phyloP scores from a whole-genome alignment of 345 rosid species.

The Pistacia atlantica region DNA sequence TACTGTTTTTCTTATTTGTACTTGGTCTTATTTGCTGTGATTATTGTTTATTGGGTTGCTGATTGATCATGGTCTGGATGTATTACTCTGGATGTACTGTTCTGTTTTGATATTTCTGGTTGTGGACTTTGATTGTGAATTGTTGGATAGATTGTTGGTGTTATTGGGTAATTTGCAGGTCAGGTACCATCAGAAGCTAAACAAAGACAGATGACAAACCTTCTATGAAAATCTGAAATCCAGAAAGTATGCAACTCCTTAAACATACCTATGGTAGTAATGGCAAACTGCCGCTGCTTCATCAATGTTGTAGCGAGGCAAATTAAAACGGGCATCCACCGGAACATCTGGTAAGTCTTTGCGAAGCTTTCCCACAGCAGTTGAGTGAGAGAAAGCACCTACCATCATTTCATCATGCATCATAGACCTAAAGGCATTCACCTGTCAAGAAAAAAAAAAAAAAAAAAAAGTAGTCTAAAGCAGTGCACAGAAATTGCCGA shows the following conservation, averaged over 20 bases:
- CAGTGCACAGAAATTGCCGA: background rate
- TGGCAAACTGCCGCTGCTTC: constrained; percentile 94
- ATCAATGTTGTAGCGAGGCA: constrained; percentile 71
- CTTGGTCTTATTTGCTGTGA: too few species aligned
- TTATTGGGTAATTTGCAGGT: too few species aligned
- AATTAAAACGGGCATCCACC: constrained; percentile 61
- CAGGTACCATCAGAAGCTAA: background rate
- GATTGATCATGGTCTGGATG: too few species aligned
- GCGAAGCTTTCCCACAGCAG: constrained; percentile 92
- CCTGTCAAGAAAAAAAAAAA: constrained; percentile 40
- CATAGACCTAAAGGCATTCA: constrained; percentile 87
- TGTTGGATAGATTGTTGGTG: too few species aligned
- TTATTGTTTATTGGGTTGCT: too few species aligned
- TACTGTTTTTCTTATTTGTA: too few species aligned
- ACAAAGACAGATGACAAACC: background rate
- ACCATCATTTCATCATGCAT: constrained; percentile 96
- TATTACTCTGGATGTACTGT: too few species aligned
- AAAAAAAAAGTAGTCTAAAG: background rate
- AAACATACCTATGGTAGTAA: constrained; percentile 87
- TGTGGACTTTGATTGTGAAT: too few species aligned
- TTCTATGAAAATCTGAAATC: background rate
- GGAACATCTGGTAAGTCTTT: constrained; percentile 93
- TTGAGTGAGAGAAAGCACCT: constrained; percentile 93
- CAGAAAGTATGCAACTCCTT: background rate
- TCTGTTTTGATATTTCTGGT: too few species aligned